phyloP scores from a whole-genome alignment of 1,284 basidiomycete species.

The Sparassis latifolia region DNA sequence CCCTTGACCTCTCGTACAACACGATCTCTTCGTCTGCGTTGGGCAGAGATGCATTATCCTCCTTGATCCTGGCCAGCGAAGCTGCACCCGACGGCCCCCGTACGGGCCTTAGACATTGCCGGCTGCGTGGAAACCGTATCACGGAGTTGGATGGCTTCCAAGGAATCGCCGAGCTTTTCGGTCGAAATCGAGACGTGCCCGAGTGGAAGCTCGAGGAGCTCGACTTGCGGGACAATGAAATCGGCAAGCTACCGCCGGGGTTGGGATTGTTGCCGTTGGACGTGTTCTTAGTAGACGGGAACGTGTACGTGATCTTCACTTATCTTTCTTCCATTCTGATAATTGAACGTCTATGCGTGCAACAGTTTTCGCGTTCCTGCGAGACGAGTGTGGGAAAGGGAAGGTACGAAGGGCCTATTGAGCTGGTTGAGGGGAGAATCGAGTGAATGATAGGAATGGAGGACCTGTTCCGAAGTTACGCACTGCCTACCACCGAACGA shows the following conservation, averaged over 20 bases:
- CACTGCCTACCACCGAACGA: no score
- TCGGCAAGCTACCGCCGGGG: slow-evolving; percentile 57
- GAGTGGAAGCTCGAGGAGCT: slow-evolving; percentile 74
- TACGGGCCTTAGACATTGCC: slow-evolving; percentile 55
- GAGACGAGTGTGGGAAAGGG: slow-evolving; percentile 73
- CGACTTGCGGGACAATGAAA: slow-evolving; percentile 73
- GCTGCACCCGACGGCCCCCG: slow-evolving; percentile 15
- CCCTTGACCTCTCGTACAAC: slow-evolving; percentile 72
- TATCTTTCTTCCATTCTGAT: not conserved
- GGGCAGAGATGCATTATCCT: slow-evolving; percentile 36
- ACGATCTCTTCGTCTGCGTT: slow-evolving; percentile 48
- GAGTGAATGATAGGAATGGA: slow-evolving; percentile 31
- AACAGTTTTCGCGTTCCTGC: slow-evolving; percentile 75
- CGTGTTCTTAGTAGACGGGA: slow-evolving; percentile 78
- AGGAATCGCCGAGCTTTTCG: slow-evolving; percentile 52
- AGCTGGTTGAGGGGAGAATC: slow-evolving; percentile 65
- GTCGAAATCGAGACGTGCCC: slow-evolving; percentile 51
- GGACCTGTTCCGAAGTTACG: no score
- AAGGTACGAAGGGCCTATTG: slow-evolving; percentile 75
- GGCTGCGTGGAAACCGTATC: slow-evolving; percentile 61
- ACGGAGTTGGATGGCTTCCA: slow-evolving; percentile 55
- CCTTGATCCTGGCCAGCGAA: slow-evolving; percentile 38
- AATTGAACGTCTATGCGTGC: not conserved
- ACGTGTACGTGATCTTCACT: slow-evolving; percentile 48
- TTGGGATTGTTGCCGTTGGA: slow-evolving; percentile 70